Percentiles rank a stretch among this genome's conserved stretches.
Evolutionary conservation across 2,329 filamentous ascomycete species (phyloP).

Genomic region (Fusarium floridanum): DNA sequence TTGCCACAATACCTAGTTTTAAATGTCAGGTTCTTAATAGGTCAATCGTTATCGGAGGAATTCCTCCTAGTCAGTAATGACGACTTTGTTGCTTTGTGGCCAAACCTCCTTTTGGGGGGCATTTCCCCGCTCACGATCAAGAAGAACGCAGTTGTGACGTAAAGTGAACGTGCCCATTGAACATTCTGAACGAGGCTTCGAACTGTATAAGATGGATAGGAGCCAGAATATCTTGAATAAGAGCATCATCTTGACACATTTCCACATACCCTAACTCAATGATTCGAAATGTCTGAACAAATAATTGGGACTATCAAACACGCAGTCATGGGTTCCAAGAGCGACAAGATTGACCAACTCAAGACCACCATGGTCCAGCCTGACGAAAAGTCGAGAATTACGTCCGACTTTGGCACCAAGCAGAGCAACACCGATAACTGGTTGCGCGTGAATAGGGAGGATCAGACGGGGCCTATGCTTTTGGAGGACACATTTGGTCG

Average conservation of each 20-base stretch:
- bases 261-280: not conserved
- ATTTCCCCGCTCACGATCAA: slow-evolving; percentile 9
- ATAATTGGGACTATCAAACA: slow-evolving; percentile 53
- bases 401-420: slow-evolving; percentile 82
- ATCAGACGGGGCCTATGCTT: slow-evolving; percentile 74
- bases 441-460: slow-evolving; percentile 73
- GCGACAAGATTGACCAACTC: slow-evolving; percentile 73
- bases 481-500: slow-evolving; percentile 79
- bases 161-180: slow-evolving; percentile 21
- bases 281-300: slow-evolving; percentile 41
- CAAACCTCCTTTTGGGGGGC: not conserved
- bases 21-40: slow-evolving; percentile 17
- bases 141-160: slow-evolving; percentile 39
- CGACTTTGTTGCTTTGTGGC: slow-evolving; percentile 9
- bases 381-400: slow-evolving; percentile 71
- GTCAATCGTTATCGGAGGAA: not conserved
- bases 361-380: slow-evolving; percentile 69
- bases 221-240: not conserved
- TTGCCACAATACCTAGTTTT: slow-evolving; percentile 2
- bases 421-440: slow-evolving; percentile 82
- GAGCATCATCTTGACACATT: not conserved
- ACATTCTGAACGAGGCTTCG: not conserved
- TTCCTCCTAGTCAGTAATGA: slow-evolving; percentile 23
- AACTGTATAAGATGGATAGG: not conserved
- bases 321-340: slow-evolving; percentile 56